These are phyloP conservation scores for Aspergillus transmontanensis DNA, from an alignment of 2,329 filamentous ascomycete genomes.

Conservation along the genomic window DNA sequence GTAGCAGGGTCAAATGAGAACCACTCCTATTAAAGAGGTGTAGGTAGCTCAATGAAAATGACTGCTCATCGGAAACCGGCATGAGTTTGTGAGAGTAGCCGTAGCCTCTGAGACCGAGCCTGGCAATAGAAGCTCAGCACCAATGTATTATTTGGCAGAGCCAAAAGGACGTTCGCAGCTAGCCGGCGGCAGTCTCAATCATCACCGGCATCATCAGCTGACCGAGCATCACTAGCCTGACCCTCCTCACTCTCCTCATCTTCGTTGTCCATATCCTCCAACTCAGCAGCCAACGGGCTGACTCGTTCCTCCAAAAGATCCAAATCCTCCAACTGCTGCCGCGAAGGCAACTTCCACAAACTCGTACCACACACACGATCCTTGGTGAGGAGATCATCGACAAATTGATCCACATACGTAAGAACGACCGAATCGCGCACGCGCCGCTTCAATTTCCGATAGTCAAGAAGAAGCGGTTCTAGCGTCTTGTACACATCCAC, in stretches of 20 bases:
- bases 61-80: neutral
- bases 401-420: constrained; percentile 86
- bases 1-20: neutral
- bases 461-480: constrained; percentile 81
- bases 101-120: neutral
- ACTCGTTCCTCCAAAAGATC: constrained; percentile 83
- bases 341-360: constrained; percentile 84
- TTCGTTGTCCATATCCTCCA: constrained; percentile 48
- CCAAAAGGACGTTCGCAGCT: neutral
- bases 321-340: constrained; percentile 83
- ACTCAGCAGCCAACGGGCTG: constrained; percentile 74
- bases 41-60: neutral
- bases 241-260: constrained; percentile 29
- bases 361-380: constrained; percentile 89
- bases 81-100: neutral
- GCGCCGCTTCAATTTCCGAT: constrained; percentile 77
- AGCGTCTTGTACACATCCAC: constrained; percentile 78
- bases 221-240: constrained; percentile 26
- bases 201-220: constrained; percentile 23
- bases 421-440: constrained; percentile 73
- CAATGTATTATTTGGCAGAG: neutral
- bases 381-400: constrained; percentile 87
- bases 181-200: constrained; percentile 27
- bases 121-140: neutral
- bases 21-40: neutral